Evolutionary conservation across 495 filamentous ascomycete species (phyloP), one percentile per base, ranked within the genome.

Genomic region (Annulohypoxylon stygium): DNA sequence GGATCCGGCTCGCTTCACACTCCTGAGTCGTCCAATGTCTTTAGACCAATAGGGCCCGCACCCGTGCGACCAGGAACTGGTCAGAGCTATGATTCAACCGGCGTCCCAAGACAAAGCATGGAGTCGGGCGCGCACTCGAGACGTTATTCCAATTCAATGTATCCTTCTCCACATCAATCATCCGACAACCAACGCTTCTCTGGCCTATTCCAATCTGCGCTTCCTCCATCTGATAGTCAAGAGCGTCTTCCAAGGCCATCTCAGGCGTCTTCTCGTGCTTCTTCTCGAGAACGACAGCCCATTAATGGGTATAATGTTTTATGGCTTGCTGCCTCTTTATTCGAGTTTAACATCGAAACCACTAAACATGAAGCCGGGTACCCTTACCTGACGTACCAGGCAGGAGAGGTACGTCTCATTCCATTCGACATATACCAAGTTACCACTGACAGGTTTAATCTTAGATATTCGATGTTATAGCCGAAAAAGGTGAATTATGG

Each of bases 401-500:
- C 93, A 16, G 96, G 96, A 41, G 95, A 97, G 83, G 90, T 92
- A 78, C 58, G 88, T 81, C 3, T 3, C 3, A 30, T 47, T 37
- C 12, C 43, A 9, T 36, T 11, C 16, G 20, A 37, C 16, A 60
- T n/a, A 11, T 11, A 30, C 8, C 30, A 39, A 37, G 47, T 45
- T 25, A 39, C 16, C 34, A 8, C 57, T 65, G 65, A 73, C 82
- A 65, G 1, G 25, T 58, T 43, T 54, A 6, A 9, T 14, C 16
- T 11, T 37, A 90, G 86, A 92, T 95, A 67, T 96, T 95, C 77
- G 93, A 97, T 82, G 91, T 94, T 64, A 92, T 98, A 73, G 96
- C 90, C 60, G 93, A 97, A 78, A 98, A 98, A 79, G 96, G 96
- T 59, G 96, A 98, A 83, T 90, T 98, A 14, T 99, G 96, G 97